Evolutionary conservation across 2,329 filamentous ascomycete species (phyloP), one percentile per base, ranked within the genome.

Genomic region (Tolypocladium ophioglossoides): DNA sequence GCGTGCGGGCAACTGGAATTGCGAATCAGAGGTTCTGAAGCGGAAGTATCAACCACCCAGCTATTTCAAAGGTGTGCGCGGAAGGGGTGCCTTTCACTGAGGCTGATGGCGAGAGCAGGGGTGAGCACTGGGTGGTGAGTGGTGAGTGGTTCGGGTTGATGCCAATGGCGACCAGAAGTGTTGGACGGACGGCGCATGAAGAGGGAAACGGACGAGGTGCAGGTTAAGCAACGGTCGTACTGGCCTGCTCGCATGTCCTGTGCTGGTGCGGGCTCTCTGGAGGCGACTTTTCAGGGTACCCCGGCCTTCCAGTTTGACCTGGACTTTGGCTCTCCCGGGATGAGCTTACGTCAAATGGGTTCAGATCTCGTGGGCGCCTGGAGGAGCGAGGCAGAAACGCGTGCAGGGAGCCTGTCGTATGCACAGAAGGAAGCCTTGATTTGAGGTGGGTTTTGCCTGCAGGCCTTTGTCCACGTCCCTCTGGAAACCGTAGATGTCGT

Each of bases 401-500:
- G 32, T 11, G 39, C 11, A 20, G 9, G 18, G 44, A 32, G 44
- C n/a, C 8, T 5, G 18, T 14, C 37, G 7, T 22, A 44, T 30
- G 16, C 41, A 16, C 24, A 18, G 41, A 18, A 32, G 44, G n/a
- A n/a, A n/a, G n/a, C 18, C 44, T 48, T 20, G 27, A 20, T 48
- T 32, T 4, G 10, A 20, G 39, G 18, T 18, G 27, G 18, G 9
- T 30, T 11, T 11, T 18, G 18, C n/a, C 44, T 11, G 24, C 44
- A 18, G 16, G 27, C 10, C 16, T 37, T 24, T 30, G 51, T 38
- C 39, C 27, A 48, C 44, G 41, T n/a, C 44, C 44, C 44, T 32
- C 44, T 18, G 4, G 44, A 14, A 41, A 51, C 38, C 39, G 18
- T n/a, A 24, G 55, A 58, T 51, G 56, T 62, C 57, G 60, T 62